Percentiles rank a stretch among this genome's conserved stretches.
Conservation (phyloP, 2,329 filamentous ascomycete genomes). For the Xylaria digitata region DNA sequence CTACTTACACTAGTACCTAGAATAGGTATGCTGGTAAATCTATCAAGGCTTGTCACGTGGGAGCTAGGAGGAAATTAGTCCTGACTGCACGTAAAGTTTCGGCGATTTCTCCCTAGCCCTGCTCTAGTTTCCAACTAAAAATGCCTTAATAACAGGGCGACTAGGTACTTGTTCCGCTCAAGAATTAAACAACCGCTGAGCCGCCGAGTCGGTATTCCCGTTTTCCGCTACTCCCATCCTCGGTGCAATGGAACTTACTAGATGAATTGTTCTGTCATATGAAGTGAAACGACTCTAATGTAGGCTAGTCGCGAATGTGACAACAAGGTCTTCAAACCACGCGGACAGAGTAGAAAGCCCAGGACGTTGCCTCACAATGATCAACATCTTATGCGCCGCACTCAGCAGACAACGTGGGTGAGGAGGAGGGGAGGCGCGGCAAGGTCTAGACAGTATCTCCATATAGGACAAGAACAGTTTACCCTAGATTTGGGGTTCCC, state of each 20-base stretch:
- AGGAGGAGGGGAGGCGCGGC: neutral
- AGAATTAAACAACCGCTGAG: neutral
- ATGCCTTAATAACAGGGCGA: slow-evolving; percentile 2
- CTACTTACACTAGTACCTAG: slow-evolving; percentile 1
- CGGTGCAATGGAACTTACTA: slow-evolving; percentile 24
- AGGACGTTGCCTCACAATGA: slow-evolving; percentile 28
- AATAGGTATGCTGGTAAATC: neutral
- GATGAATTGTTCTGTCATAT: slow-evolving; percentile 11
- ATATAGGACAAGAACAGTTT: slow-evolving; percentile 1
- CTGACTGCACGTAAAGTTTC: slow-evolving; percentile 2
- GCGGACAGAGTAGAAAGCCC: slow-evolving; percentile 16
- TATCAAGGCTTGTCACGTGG: slow-evolving; percentile 24
- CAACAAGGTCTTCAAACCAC: slow-evolving; percentile 28
- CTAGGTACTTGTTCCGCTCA: slow-evolving; percentile 9
- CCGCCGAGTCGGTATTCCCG: too few relatives aligned
- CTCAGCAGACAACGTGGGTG: neutral
- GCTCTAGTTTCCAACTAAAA: slow-evolving; percentile 22
- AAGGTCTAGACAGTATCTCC: slow-evolving; percentile 13
- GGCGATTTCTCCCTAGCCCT: slow-evolving; percentile 23
- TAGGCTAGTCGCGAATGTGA: slow-evolving; percentile 5
- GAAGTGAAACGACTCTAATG: neutral
- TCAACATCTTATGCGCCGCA: slow-evolving; percentile 14
- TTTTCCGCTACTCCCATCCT: neutral
- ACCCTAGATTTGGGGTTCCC: slow-evolving; percentile 21
- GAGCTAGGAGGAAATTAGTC: slow-evolving; percentile 13